Conservation (phyloP, 495 filamentous ascomycete species). For the Evernia prunastri region DNA sequence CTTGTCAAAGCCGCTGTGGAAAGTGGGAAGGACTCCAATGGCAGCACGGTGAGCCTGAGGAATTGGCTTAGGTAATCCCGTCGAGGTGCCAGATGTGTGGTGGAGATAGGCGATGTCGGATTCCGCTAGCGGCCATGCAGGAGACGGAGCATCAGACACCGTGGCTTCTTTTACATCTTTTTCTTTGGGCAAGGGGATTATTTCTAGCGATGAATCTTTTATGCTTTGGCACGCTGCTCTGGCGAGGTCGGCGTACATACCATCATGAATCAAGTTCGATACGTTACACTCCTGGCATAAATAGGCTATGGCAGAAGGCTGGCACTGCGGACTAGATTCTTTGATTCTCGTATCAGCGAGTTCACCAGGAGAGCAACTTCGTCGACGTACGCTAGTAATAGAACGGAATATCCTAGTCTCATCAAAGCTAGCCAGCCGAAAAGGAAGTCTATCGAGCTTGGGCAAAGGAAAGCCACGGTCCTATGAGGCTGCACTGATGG, state of each 20-base stretch:
- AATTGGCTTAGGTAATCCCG: constrained; percentile 49
- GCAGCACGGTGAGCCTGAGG: constrained; percentile 43
- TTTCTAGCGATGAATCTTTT: background rate
- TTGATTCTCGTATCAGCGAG: background rate
- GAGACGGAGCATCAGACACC: background rate
- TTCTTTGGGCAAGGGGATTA: background rate
- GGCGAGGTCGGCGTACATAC: constrained; percentile 27
- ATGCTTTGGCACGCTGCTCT: background rate
- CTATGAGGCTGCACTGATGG: background rate
- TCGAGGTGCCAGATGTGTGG: constrained; percentile 50
- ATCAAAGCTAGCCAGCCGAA: constrained; percentile 49
- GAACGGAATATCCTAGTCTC: constrained; percentile 39
- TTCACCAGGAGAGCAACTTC: background rate
- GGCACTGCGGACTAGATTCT: constrained; percentile 43
- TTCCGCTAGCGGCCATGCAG: constrained; percentile 8
- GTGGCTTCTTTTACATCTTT: background rate
- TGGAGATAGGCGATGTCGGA: constrained; percentile 38
- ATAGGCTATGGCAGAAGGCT: constrained; percentile 36
- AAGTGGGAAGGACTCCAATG: constrained; percentile 43
- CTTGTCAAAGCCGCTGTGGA: constrained; percentile 26
- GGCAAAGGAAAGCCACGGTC: constrained; percentile 42
- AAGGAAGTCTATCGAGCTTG: constrained; percentile 45
- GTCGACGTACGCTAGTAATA: constrained; percentile 44
- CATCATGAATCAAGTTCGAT: constrained; percentile 33
- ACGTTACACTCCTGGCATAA: constrained; percentile 39